Conservation (phyloP, 495 filamentous ascomycete genomes). For the Halenospora varia region DNA sequence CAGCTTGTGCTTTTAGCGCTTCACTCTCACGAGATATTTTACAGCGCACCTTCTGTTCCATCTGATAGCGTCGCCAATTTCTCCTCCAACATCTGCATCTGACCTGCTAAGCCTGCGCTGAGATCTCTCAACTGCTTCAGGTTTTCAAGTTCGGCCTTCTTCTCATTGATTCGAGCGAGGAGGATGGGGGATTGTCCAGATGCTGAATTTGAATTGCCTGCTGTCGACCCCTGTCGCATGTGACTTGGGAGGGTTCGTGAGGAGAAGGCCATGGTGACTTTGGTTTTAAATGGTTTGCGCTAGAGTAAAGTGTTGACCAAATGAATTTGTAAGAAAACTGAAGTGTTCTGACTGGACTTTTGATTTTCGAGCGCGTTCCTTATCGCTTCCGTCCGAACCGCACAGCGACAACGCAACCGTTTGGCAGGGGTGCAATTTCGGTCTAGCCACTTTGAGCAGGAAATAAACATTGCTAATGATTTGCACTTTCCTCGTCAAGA, state of each 20-base stretch:
- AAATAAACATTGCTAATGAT: slow-evolving; percentile 5
- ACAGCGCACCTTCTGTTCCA: slow-evolving; percentile 76
- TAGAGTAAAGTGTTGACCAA: too few species aligned
- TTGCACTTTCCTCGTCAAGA: too few species aligned
- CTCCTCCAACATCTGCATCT: slow-evolving; percentile 88
- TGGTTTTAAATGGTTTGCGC: too few species aligned
- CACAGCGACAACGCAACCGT: too few species aligned
- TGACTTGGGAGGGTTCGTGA: slow-evolving; percentile 58
- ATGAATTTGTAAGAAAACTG: too few species aligned
- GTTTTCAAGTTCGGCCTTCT: slow-evolving; percentile 89
- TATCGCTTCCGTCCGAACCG: neutral
- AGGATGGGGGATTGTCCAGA: slow-evolving; percentile 75
- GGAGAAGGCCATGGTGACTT: slow-evolving; percentile 52
- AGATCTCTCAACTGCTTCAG: slow-evolving; percentile 83
- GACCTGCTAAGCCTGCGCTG: slow-evolving; percentile 77
- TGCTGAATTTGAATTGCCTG: slow-evolving; percentile 35
- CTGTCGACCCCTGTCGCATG: slow-evolving; percentile 56
- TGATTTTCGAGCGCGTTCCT: neutral
- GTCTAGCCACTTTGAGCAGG: slow-evolving; percentile 8
- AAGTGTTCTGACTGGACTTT: too few species aligned
- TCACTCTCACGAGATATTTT: neutral
- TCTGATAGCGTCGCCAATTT: slow-evolving; percentile 85
- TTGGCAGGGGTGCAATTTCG: neutral
- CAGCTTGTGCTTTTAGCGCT: slow-evolving; percentile 51
- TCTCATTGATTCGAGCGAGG: slow-evolving; percentile 84